phyloP scores from a whole-genome alignment of 108 stramenopile genomes.

The Nitzschia putrida region DNA sequence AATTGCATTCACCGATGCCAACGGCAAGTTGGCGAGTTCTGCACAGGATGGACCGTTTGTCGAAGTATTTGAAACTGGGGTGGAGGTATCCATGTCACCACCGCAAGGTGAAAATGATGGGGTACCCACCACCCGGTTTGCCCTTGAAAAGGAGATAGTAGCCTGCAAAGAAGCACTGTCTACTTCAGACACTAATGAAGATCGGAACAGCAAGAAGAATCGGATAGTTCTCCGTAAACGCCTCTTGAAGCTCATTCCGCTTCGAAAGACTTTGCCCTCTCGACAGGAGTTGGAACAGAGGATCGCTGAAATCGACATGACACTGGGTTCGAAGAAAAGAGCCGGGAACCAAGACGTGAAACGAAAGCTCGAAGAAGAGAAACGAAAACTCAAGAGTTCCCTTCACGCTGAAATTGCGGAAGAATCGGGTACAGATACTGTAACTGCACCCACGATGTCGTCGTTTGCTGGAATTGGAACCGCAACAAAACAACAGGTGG shows the following conservation, averaged over 20 bases:
- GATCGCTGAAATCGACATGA: slow-evolving; percentile 6
- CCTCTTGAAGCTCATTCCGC: slow-evolving; percentile 1
- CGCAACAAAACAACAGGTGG: no score
- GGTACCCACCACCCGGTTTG: neutral
- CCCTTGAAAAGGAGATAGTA: slow-evolving; percentile 8
- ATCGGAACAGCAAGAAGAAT: neutral
- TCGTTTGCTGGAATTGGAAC: no score
- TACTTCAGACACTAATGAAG: neutral
- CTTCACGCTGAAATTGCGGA: neutral
- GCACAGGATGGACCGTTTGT: neutral
- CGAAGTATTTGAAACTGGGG: neutral
- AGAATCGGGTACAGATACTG: neutral
- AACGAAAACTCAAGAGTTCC: neutral
- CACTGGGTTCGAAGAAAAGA: neutral
- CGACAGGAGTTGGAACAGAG: slow-evolving; percentile 6
- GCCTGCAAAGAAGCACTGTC: slow-evolving; percentile 1
- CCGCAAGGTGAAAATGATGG: neutral
- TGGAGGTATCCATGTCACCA: slow-evolving; percentile 5
- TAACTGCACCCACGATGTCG: no score
- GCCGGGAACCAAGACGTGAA: neutral
- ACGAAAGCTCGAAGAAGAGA: neutral
- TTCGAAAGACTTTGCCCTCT: slow-evolving; percentile 1
- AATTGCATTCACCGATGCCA: neutral
- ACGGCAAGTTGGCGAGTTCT: neutral
- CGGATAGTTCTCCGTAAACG: neutral